Evolutionary conservation across 116 monocot species (phyloP).

Genomic region (Zostera marina): DNA sequence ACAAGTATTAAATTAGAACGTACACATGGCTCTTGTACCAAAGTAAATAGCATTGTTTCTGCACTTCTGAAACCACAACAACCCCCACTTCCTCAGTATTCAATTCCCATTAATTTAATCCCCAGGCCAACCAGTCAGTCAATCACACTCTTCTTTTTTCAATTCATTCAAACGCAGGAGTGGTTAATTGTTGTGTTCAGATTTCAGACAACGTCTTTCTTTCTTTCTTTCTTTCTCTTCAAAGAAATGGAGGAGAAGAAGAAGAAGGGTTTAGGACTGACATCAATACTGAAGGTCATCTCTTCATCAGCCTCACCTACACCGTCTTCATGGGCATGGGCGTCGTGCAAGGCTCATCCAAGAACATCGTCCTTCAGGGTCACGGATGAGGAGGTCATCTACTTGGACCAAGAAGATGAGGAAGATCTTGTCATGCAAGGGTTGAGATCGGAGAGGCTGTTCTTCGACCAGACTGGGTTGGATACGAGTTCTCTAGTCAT

Average conservation of each 20-base stretch:
- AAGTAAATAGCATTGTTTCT: too few species aligned
- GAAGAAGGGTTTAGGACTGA: too few species aligned
- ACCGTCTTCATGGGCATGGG: conserved; percentile 6
- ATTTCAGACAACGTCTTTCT: too few species aligned
- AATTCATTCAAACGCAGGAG: background rate
- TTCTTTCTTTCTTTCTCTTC: background rate
- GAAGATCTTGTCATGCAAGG: conserved; percentile 15
- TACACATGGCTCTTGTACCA: too few species aligned
- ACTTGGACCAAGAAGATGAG: conserved; percentile 3
- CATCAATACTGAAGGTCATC: conserved; percentile 5
- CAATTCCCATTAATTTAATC: background rate
- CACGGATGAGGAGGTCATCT: background rate
- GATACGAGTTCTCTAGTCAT: conserved; percentile 23
- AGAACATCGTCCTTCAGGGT: conserved; percentile 19
- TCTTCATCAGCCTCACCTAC: background rate
- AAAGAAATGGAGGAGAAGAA: background rate
- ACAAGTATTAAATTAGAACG: too few species aligned
- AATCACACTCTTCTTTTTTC: too few species aligned
- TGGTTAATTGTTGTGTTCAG: too few species aligned
- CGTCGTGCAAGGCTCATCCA: conserved; percentile 16
- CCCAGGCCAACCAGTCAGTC: too few species aligned
- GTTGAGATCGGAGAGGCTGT: conserved; percentile 23
- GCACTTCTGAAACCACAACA: too few species aligned
- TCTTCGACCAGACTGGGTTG: conserved; percentile 29
- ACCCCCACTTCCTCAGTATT: background rate